These are phyloP conservation scores for Botrytis sinoallii DNA, from an alignment of 2,329 filamentous ascomycete genomes.

Conservation along the genomic window DNA sequence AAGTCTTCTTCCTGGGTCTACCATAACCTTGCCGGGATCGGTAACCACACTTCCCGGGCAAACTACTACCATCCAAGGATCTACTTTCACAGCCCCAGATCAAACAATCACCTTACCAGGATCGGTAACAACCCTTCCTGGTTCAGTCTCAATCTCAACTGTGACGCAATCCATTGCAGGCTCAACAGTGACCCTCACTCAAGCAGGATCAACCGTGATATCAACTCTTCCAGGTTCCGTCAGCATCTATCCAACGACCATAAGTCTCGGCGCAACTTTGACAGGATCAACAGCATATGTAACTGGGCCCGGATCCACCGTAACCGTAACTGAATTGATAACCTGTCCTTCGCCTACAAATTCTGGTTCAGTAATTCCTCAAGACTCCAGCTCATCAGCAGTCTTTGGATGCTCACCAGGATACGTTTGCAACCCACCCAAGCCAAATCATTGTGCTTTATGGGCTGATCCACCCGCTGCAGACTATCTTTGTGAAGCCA, in stretches of 20 bases:
- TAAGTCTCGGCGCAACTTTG: conserved; percentile 15
- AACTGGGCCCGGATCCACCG: conserved; percentile 19
- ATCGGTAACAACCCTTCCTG: conserved; percentile 17
- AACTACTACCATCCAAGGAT: neutral
- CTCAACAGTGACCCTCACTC: conserved; percentile 5
- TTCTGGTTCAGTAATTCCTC: conserved; percentile 26
- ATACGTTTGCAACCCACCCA: conserved; percentile 42
- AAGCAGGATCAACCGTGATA: conserved; percentile 23
- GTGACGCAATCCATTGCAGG: conserved; percentile 11
- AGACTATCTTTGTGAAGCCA: conserved; percentile 41
- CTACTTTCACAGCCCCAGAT: neutral
- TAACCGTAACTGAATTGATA: conserved; percentile 24
- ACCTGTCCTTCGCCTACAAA: conserved; percentile 32
- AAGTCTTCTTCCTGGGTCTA: too few species aligned
- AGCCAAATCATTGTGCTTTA: conserved; percentile 41
- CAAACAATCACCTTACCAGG: conserved; percentile 1
- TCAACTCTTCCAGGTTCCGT: conserved; percentile 17
- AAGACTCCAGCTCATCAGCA: conserved; percentile 32
- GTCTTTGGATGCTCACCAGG: conserved; percentile 46
- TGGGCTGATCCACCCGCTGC: conserved; percentile 41
- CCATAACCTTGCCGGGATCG: neutral
- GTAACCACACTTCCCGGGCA: neutral
- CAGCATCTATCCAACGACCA: conserved; percentile 20
- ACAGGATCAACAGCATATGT: conserved; percentile 15
- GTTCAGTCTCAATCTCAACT: conserved; percentile 9